Conservation (phyloP, 192 early-diverging fungal genomes). For the Gryganskiella cystojenkinii region DNA sequence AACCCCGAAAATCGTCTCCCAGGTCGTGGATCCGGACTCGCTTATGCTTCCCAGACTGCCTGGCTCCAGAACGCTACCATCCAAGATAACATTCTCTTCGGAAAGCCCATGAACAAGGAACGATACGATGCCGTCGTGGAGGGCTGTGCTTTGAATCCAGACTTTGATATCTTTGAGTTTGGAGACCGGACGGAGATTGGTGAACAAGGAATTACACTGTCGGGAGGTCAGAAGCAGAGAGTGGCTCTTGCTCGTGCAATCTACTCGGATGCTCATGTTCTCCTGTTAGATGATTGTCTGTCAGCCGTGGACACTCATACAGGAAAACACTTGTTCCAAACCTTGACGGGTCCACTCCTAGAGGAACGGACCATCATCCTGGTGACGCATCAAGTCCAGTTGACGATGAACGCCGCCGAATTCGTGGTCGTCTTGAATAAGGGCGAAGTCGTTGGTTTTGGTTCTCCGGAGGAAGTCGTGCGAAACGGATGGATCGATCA, state of each 20-base stretch:
- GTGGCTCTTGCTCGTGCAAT: slow-evolving; percentile 85
- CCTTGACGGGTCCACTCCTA: slow-evolving; percentile 78
- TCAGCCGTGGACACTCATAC: slow-evolving; percentile 95
- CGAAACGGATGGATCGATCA: slow-evolving; percentile 14
- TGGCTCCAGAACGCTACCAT: slow-evolving; percentile 77
- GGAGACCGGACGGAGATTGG: slow-evolving; percentile 94
- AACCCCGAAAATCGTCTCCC: slow-evolving; percentile 14
- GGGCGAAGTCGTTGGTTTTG: slow-evolving; percentile 61
- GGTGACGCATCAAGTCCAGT: slow-evolving; percentile 84
- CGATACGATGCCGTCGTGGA: slow-evolving; percentile 82
- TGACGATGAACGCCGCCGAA: slow-evolving; percentile 63
- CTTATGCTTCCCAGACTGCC: slow-evolving; percentile 79
- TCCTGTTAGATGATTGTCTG: slow-evolving; percentile 87
- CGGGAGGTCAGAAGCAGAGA: slow-evolving; percentile 86
- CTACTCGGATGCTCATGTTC: slow-evolving; percentile 68
- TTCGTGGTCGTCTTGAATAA: slow-evolving; percentile 67
- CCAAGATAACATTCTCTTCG: slow-evolving; percentile 83
- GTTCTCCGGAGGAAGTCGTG: slow-evolving; percentile 53
- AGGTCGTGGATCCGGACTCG: slow-evolving; percentile 66
- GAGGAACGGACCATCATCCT: slow-evolving; percentile 79
- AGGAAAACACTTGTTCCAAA: slow-evolving; percentile 79
- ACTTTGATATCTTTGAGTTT: slow-evolving; percentile 82
- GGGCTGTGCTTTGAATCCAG: slow-evolving; percentile 83
- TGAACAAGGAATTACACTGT: slow-evolving; percentile 82
- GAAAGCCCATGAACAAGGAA: slow-evolving; percentile 68